A percentile compares a stretch with the other conserved stretches of the same genome.
These are phyloP conservation scores for Nemania diffusa DNA, from an alignment of 2,329 filamentous ascomycete genomes.

Conservation along the genomic window DNA sequence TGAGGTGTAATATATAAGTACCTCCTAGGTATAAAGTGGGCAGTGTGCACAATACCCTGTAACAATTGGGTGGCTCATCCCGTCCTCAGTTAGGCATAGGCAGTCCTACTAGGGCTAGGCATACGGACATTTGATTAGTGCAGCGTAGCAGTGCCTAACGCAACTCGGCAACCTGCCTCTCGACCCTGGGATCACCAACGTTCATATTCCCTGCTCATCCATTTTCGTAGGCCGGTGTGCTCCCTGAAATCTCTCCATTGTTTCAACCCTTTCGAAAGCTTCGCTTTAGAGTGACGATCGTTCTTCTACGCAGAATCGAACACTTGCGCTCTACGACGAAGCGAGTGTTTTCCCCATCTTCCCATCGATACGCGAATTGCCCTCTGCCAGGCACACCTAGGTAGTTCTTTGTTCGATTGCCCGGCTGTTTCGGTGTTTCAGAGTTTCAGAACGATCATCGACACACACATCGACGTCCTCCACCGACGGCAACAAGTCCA, in stretches of 20 bases:
- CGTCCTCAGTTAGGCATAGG: no score
- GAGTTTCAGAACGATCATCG: not conserved
- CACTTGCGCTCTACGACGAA: not conserved
- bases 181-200: conserved; percentile 3
- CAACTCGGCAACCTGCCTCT: conserved; percentile 3
- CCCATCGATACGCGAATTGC: not conserved
- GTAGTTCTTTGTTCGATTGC: not conserved
- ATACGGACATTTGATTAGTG: no score
- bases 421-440: conserved; percentile 1
- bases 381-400: not conserved
- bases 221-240: conserved; percentile 12
- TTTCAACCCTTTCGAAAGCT: conserved; percentile 9
- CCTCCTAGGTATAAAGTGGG: no score
- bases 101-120: no score
- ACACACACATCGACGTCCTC: not conserved
- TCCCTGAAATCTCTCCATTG: conserved; percentile 2
- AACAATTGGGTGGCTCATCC: no score
- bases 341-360: not conserved
- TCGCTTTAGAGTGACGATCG: not conserved
- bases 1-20: no score
- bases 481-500: not conserved
- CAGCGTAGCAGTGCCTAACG: conserved; percentile 14
- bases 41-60: not conserved
- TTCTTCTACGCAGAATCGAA: not conserved
- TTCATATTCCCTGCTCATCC: conserved; percentile 21